A percentile compares a stretch with the other conserved stretches of the same genome.
These are phyloP conservation scores for Picochlorum sp. DNA, from an alignment of 139 green algal genomes.

Conservation along the genomic window DNA sequence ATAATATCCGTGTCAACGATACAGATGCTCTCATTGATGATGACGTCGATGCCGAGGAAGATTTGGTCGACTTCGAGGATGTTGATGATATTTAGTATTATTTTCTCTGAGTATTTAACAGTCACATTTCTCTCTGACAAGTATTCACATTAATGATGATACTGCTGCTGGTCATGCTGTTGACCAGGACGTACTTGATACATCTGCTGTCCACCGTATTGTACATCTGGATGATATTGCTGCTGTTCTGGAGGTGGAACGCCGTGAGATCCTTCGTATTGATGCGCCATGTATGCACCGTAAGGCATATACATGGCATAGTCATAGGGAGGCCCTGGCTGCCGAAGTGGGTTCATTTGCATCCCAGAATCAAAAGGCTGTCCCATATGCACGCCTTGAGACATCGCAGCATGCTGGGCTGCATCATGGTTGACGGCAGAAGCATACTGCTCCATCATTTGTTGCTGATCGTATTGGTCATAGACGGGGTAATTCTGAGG, in stretches of 20 bases:
- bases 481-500: no score
- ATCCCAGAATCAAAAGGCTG: neutral
- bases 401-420: constrained; percentile 6
- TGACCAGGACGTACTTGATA: neutral
- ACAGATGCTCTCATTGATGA: constrained; percentile 57
- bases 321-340: constrained; percentile 4
- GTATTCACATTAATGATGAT: neutral
- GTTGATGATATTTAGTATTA: constrained; percentile 42
- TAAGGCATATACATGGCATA: constrained; percentile 16
- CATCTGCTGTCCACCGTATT: neutral
- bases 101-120: neutral
- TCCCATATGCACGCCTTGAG: constrained; percentile 1
- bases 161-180: neutral
- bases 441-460: constrained; percentile 12
- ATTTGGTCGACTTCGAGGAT: constrained; percentile 82
- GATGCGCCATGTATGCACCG: neutral
- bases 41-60: constrained; percentile 48
- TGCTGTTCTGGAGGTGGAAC: neutral
- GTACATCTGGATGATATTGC: neutral
- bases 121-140: no score
- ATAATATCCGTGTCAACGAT: constrained; percentile 77
- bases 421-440: constrained; percentile 13
- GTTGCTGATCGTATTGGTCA: constrained; percentile 12
- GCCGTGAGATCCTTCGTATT: neutral
- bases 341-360: neutral